Percentiles rank a stretch among this genome's conserved stretches.
phyloP scores from a whole-genome alignment of 106 monocot genomes.

The Dactylorhiza incarnata region DNA sequence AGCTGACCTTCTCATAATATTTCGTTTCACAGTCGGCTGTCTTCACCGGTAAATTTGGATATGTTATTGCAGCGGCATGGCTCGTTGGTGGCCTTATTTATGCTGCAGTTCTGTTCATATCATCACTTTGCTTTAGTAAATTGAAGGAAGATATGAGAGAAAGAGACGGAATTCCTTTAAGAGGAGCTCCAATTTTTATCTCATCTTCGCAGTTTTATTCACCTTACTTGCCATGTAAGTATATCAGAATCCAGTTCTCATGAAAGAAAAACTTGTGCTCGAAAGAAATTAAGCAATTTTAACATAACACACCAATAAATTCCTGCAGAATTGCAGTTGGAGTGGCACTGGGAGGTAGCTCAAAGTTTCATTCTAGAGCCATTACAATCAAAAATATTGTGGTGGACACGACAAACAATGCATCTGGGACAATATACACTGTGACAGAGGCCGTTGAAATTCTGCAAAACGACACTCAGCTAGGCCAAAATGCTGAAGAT shows the following conservation, averaged over 20 bases:
- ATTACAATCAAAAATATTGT: constrained; percentile 49
- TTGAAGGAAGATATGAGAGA: constrained; percentile 13
- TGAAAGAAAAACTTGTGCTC: not conserved
- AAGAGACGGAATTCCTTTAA: constrained; percentile 18
- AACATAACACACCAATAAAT: not conserved
- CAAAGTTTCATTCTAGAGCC: constrained; percentile 55
- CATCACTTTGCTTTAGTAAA: constrained; percentile 15
- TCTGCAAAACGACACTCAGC: constrained; percentile 37
- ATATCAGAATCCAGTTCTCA: not conserved
- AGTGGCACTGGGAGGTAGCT: constrained; percentile 48
- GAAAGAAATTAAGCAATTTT: not conserved
- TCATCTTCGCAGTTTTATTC: constrained; percentile 25
- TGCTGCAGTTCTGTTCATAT: constrained; percentile 17
- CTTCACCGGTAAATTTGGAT: constrained; percentile 81
- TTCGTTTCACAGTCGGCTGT: constrained; percentile 53
- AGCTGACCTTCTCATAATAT: not conserved
- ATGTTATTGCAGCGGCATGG: constrained; percentile 58
- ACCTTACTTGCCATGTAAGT: constrained; percentile 64
- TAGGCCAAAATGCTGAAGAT: constrained; percentile 11
- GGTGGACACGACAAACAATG: constrained; percentile 40
- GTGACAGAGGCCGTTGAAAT: constrained; percentile 42
- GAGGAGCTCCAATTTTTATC: constrained; percentile 23
- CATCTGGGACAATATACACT: constrained; percentile 57
- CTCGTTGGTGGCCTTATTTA: constrained; percentile 41
- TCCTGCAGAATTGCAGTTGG: constrained; percentile 56